Conservation (phyloP, 352 stramenopile species). For the Pythium grandisporangium region DNA sequence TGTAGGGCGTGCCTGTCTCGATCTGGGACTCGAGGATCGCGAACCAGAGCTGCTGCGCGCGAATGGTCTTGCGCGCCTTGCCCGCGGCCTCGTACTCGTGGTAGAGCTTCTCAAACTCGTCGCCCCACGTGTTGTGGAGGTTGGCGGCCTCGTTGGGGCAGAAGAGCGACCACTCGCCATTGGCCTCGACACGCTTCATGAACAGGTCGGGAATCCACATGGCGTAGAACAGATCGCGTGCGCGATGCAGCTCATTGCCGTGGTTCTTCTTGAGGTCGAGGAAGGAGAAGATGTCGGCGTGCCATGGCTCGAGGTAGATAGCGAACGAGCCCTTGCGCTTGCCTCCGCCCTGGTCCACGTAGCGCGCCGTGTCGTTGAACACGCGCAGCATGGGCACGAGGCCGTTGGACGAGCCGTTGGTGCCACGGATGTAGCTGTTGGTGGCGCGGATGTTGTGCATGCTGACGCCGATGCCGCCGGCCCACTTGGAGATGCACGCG, state of each 20-base stretch:
- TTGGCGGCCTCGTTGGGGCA: conserved; percentile 97
- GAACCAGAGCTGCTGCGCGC: conserved; percentile 98
- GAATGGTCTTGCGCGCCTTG: conserved; percentile 92
- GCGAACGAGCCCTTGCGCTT: conserved; percentile 98
- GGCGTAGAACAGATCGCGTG: conserved; percentile 98
- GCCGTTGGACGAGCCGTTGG: conserved; percentile 98
- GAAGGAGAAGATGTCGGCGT: conserved; percentile 98
- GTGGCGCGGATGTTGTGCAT: conserved; percentile 98
- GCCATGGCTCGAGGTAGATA: conserved; percentile 99
- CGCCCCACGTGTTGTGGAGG: conserved; percentile 90
- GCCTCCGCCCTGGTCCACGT: conserved; percentile 98
- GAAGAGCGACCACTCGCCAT: conserved; percentile 96
- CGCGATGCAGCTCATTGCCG: conserved; percentile 96
- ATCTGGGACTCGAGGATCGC: conserved; percentile 98
- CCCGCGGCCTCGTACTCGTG: conserved; percentile 94
- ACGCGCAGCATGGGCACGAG: conserved; percentile 99
- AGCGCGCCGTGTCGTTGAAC: conserved; percentile 99
- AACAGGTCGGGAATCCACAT: conserved; percentile 99
- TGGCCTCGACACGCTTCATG: conserved; percentile 98
- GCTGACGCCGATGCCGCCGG: conserved; percentile 96
- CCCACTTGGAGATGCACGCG: conserved; percentile 99
- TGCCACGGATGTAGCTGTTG: conserved; percentile 97
- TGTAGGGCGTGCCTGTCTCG: conserved; percentile 99
- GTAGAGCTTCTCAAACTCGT: conserved; percentile 96
- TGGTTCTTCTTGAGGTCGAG: conserved; percentile 99